Base-by-base conservation (phyloP, 306 rosid genomes). In the Sophora flavescens region DNA sequence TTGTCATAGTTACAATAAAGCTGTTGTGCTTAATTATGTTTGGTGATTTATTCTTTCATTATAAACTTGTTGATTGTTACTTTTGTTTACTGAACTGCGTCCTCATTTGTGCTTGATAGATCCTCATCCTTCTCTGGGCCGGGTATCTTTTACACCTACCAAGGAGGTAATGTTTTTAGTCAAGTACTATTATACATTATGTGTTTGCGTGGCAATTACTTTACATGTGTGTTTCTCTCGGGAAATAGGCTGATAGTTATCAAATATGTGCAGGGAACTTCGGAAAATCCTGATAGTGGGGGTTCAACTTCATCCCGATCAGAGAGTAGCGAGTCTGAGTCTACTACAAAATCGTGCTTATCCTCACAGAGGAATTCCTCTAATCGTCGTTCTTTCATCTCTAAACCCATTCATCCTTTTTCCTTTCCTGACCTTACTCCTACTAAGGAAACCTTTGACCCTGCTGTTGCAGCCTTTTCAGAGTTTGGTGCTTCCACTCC, bases 381-480 rank as follows among this genome's bases (percentile, higher is more conserved):
- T 33, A 79, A 72, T 74, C 84, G 66, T 56, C 81, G 82, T 51
- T 88, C 96, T 28, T 90, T 95, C 93, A 90, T 92, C 86, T 88
- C 97, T 48, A 92, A 95, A 82, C 93, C 96, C 22, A 83, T 95
- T 70, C 89, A 95, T 75, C 97, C 97, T 56, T 35, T 92, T 71
- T 85, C 90, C 72, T 83, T 89, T 79, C 72, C 87, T 64, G 62
- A 87, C 70, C 87, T 59, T 30, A 73, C 86, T 71, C 38, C 81
- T 51, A 44, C 90, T 13, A 86, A 89, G 75, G 93, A 86, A 70
- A 77, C 87, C 70, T 82, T 84, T 77, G 90, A 86, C 53, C 64
- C 85, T 12, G 50, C 86, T 44, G 80, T 75, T 65, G 30, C 85
- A 58, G 90, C 80, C 63, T 84, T 82, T 52, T 50, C 86, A 2